A percentile compares a stretch with the other conserved stretches of the same genome.
Evolutionary conservation across 192 early-diverging fungal genomes (phyloP).

Genomic region (Umbelopsis sp.): DNA sequence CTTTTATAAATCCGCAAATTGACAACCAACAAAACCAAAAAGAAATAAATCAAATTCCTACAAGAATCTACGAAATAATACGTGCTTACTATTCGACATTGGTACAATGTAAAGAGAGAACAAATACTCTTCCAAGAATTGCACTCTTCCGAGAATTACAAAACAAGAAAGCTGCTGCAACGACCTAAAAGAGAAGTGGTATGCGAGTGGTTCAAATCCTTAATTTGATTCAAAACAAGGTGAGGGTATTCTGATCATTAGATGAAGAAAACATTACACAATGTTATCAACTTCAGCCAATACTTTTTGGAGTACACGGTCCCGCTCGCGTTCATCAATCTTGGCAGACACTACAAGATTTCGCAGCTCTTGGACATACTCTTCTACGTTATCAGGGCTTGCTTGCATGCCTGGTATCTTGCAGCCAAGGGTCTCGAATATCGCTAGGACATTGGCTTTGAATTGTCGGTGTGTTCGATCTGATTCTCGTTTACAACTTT

Average conservation of each 20-base stretch:
- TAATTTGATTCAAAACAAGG: background rate
- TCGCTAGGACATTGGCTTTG: constrained; percentile 8
- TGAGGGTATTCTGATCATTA: background rate
- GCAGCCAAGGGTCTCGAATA: background rate
- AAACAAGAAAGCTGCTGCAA: too few species aligned
- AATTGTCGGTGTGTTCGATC: constrained; percentile 14
- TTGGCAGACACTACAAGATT: constrained; percentile 1
- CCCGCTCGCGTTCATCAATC: constrained; percentile 16
- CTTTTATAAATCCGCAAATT: too few species aligned
- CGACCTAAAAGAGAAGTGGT: background rate
- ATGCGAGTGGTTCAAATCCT: background rate
- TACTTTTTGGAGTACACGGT: constrained; percentile 16
- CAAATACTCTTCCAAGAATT: too few species aligned
- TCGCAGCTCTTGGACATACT: constrained; percentile 4
- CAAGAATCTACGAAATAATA: too few species aligned
- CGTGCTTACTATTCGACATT: too few species aligned
- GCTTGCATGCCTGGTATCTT: constrained; percentile 1
- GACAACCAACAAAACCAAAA: too few species aligned
- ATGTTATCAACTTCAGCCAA: constrained; percentile 5
- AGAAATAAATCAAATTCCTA: too few species aligned
- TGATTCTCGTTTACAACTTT: constrained; percentile 2
- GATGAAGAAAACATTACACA: too few species aligned
- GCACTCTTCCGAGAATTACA: too few species aligned
- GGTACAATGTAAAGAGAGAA: too few species aligned
- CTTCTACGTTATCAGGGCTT: constrained; percentile 2